Evolutionary conservation across 352 stramenopile species (phyloP).

Genomic region (Globisporangium abappressorium): DNA sequence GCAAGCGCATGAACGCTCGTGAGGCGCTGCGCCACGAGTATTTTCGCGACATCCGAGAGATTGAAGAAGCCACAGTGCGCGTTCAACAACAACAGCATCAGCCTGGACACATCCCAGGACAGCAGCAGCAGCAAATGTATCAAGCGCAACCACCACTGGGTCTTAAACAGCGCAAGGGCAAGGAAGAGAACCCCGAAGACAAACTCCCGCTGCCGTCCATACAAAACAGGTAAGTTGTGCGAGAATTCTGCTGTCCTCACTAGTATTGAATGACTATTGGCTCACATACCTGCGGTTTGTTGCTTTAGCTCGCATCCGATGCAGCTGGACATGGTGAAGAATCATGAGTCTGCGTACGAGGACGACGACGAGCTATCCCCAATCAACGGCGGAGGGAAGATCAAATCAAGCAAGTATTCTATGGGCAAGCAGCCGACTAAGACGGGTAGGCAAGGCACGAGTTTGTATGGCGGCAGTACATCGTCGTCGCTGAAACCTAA

Average conservation of each 20-base stretch:
- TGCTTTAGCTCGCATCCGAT: constrained; percentile 8
- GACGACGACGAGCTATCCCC: constrained; percentile 12
- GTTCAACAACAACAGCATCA: constrained; percentile 19
- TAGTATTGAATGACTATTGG: background rate
- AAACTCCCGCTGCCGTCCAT: constrained; percentile 53
- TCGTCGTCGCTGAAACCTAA: constrained; percentile 31
- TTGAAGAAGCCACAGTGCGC: constrained; percentile 56
- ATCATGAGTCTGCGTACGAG: constrained; percentile 4
- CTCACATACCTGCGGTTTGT: background rate
- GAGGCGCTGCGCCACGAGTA: constrained; percentile 90
- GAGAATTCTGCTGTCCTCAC: background rate
- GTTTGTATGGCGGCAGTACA: constrained; percentile 19
- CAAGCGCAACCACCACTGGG: constrained; percentile 27
- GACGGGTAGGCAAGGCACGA: constrained; percentile 1
- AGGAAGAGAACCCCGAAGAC: constrained; percentile 49
- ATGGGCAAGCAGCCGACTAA: constrained; percentile 27
- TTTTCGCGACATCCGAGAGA: constrained; percentile 84
- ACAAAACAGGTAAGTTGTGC: constrained; percentile 33
- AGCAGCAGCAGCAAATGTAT: constrained; percentile 18
- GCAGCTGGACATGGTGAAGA: constrained; percentile 6
- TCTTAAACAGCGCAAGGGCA: constrained; percentile 45
- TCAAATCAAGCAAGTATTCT: constrained; percentile 29
- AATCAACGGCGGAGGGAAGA: constrained; percentile 12
- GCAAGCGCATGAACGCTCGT: constrained; percentile 86
- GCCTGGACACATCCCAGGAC: background rate